phyloP scores from a whole-genome alignment of 1,284 basidiomycete species.

The Heterobasidion occidentale region DNA sequence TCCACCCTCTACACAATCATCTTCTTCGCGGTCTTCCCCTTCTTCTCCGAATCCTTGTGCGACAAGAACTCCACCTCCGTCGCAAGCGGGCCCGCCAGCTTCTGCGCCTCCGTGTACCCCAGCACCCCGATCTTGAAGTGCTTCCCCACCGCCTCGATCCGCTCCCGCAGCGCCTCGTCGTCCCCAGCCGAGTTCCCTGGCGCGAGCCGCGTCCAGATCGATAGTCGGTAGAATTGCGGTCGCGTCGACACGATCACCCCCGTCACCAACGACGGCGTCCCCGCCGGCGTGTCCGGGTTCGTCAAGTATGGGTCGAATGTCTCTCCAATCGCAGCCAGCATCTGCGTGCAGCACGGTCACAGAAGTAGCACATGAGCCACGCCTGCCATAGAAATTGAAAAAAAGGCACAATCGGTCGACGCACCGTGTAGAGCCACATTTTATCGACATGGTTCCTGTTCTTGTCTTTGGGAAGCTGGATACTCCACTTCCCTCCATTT shows the following conservation, averaged over 20 bases:
- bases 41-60: conserved; percentile 95
- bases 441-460: conserved; percentile 80
- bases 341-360: conserved; percentile 39
- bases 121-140: conserved; percentile 92
- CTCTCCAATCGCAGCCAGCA: conserved; percentile 95
- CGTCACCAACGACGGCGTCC: conserved; percentile 79
- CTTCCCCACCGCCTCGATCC: conserved; percentile 58
- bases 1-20: conserved; percentile 46
- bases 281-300: conserved; percentile 38
- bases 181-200: conserved; percentile 33
- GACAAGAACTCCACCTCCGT: conserved; percentile 93
- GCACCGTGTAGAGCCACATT: conserved; percentile 96
- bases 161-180: conserved; percentile 37
- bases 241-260: conserved; percentile 94
- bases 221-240: conserved; percentile 92
- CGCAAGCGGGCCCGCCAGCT: conserved; percentile 74
- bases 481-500: conserved; percentile 96
- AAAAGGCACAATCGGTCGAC: conserved; percentile 16
- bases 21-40: conserved; percentile 80
- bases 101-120: conserved; percentile 69
- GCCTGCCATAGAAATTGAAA: no score
- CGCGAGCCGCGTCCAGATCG: conserved; percentile 92
- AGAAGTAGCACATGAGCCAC: conserved; percentile 1
- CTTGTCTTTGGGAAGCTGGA: conserved; percentile 96
- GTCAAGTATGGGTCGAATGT: conserved; percentile 84